phyloP scores from a whole-genome alignment of 208 protist genomes.

The Trypanosoma lewisi region DNA sequence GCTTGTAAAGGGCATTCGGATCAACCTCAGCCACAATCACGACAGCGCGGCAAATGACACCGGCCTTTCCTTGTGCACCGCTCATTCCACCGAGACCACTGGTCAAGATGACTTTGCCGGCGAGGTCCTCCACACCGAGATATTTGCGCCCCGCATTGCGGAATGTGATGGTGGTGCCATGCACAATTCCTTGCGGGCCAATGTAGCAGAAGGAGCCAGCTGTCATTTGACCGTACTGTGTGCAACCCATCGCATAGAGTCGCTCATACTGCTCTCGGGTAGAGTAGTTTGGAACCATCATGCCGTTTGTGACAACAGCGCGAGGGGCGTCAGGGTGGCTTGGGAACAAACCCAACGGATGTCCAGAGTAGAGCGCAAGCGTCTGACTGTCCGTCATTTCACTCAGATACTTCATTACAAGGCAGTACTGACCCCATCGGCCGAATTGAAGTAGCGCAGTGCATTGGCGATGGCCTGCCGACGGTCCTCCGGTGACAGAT shows the following conservation, averaged over 20 bases:
- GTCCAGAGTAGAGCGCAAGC: conserved; percentile 73
- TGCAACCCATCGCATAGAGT: conserved; percentile 35
- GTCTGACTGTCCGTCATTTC: conserved; percentile 86
- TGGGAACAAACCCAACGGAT: conserved; percentile 87
- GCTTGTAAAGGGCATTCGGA: conserved; percentile 56
- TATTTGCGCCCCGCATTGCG: conserved; percentile 89
- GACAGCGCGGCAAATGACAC: conserved; percentile 72
- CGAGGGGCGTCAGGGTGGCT: conserved; percentile 53
- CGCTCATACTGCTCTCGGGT: conserved; percentile 50
- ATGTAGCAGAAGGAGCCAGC: conserved; percentile 75
- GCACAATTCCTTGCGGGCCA: conserved; percentile 89
- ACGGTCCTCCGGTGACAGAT: conserved; percentile 33
- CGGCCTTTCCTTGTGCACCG: conserved; percentile 85
- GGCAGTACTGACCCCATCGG: conserved; percentile 76
- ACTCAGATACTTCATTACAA: conserved; percentile 83
- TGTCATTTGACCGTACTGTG: conserved; percentile 92
- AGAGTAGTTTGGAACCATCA: conserved; percentile 92
- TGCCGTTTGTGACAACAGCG: conserved; percentile 88
- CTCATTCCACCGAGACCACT: conserved; percentile 84
- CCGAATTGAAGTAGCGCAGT: conserved; percentile 68
- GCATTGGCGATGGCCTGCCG: conserved; percentile 63
- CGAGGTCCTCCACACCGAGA: conserved; percentile 33
- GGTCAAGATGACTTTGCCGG: conserved; percentile 70
- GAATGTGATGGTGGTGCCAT: conserved; percentile 88
- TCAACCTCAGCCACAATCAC: conserved; percentile 82